A percentile compares a stretch with the other conserved stretches of the same genome.
Conservation (phyloP, 441 rosid genomes). For the Kokia cookei region DNA sequence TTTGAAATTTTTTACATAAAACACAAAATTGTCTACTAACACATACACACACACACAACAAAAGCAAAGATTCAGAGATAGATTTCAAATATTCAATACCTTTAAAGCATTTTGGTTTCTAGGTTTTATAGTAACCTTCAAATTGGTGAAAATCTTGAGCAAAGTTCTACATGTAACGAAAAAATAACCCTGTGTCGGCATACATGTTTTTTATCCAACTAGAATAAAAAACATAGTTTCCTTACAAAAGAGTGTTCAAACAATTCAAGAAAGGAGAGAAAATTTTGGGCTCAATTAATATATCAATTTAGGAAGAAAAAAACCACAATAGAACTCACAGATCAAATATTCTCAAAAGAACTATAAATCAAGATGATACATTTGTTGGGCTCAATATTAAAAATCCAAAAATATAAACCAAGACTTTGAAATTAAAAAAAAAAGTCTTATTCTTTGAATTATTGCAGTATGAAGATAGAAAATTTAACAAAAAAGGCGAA, state of each 20-base stretch:
- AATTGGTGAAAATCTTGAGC: conserved; percentile 68
- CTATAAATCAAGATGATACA: too few species aligned
- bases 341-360: too few species aligned
- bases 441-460: too few species aligned
- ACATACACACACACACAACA: neutral
- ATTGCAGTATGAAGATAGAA: too few species aligned
- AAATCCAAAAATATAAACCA: too few species aligned
- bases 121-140: conserved; percentile 64
- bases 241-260: neutral
- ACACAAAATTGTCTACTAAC: neutral
- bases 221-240: neutral
- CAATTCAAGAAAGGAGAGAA: neutral
- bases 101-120: conserved; percentile 47
- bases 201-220: conserved; percentile 52
- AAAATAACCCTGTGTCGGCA: conserved; percentile 64
- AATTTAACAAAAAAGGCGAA: too few species aligned
- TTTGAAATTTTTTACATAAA: neutral
- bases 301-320: too few species aligned
- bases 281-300: neutral
- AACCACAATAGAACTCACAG: too few species aligned
- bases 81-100: conserved; percentile 34
- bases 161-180: conserved; percentile 63
- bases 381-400: too few species aligned
- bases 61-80: neutral
- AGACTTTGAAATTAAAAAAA: too few species aligned